phyloP scores from a whole-genome alignment of 805 yeast species.

The Yarrowia hollandica region DNA sequence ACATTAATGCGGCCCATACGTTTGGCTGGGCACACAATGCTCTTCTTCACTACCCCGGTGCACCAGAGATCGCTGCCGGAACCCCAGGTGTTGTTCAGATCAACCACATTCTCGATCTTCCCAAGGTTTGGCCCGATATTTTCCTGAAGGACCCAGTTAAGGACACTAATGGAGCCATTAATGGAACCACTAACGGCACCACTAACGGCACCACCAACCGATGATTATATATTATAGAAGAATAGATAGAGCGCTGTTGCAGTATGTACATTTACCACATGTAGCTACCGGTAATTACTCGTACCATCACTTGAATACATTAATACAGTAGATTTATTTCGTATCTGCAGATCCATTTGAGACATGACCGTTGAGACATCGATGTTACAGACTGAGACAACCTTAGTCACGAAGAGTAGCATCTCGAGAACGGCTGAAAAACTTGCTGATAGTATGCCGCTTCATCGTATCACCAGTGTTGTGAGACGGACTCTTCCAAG shows the following conservation, averaged over 20 bases:
- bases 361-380: not conserved
- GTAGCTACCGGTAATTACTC: too few relatives aligned
- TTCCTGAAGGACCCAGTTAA: slow-evolving; percentile 1
- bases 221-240: slow-evolving; percentile 4
- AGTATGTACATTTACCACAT: too few relatives aligned
- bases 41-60: slow-evolving; percentile 43
- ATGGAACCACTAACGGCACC: not conserved
- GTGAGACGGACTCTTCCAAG: slow-evolving; percentile 13
- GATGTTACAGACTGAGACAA: not conserved
- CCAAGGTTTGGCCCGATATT: slow-evolving; percentile 23
- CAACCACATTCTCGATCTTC: not conserved
- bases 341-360: too few relatives aligned
- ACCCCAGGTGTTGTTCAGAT: slow-evolving; percentile 4
- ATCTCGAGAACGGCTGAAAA: slow-evolving; percentile 16
- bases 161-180: not conserved
- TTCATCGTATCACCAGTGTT: not conserved
- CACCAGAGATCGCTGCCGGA: not conserved
- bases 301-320: too few relatives aligned
- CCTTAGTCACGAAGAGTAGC: slow-evolving; percentile 7
- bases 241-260: not conserved
- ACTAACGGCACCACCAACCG: not conserved
- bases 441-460: slow-evolving; percentile 20
- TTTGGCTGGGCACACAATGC: slow-evolving; percentile 72
- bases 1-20: slow-evolving; percentile 69
- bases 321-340: too few relatives aligned